phyloP scores from a whole-genome alignment of 2,329 filamentous ascomycete genomes.

The Monosporascus sp. region DNA sequence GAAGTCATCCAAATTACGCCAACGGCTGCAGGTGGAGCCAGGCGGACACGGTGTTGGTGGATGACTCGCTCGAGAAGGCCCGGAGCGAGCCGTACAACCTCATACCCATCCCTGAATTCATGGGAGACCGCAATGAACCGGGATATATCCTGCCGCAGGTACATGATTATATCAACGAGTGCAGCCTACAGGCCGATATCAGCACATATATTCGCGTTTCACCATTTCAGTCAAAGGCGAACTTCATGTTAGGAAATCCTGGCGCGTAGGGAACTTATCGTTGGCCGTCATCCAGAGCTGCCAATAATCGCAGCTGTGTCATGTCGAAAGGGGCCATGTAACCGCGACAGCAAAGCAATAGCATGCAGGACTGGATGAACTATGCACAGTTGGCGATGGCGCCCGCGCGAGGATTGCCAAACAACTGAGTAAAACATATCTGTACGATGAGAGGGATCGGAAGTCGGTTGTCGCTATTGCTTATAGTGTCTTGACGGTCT shows the following conservation, averaged over 20 bases:
- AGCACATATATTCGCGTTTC: slow-evolving; percentile 52
- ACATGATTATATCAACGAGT: slow-evolving; percentile 55
- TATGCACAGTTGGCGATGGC: too few species aligned
- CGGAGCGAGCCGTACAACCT: slow-evolving; percentile 79
- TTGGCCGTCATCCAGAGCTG: not conserved
- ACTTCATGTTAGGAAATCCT: slow-evolving; percentile 9
- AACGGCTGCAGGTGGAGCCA: slow-evolving; percentile 62
- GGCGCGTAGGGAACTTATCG: not conserved
- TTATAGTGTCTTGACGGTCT: too few species aligned
- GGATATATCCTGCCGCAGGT: slow-evolving; percentile 50
- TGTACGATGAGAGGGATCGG: too few species aligned
- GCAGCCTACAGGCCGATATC: slow-evolving; percentile 53
- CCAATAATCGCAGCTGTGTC: not conserved
- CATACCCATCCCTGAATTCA: slow-evolving; percentile 75
- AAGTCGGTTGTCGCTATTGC: too few species aligned
- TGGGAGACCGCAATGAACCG: slow-evolving; percentile 37
- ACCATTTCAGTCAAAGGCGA: slow-evolving; percentile 42
- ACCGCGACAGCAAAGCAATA: too few species aligned
- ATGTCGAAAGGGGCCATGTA: too few species aligned
- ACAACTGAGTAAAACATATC: too few species aligned
- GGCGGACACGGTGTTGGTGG: slow-evolving; percentile 82
- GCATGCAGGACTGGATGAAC: too few species aligned
- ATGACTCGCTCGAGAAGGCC: slow-evolving; percentile 80
- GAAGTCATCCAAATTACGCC: slow-evolving; percentile 38
- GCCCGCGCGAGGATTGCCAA: too few species aligned